Evolutionary conservation across 2,329 filamentous ascomycete genomes (phyloP).

Genomic region (Elsinoe necatrix): DNA sequence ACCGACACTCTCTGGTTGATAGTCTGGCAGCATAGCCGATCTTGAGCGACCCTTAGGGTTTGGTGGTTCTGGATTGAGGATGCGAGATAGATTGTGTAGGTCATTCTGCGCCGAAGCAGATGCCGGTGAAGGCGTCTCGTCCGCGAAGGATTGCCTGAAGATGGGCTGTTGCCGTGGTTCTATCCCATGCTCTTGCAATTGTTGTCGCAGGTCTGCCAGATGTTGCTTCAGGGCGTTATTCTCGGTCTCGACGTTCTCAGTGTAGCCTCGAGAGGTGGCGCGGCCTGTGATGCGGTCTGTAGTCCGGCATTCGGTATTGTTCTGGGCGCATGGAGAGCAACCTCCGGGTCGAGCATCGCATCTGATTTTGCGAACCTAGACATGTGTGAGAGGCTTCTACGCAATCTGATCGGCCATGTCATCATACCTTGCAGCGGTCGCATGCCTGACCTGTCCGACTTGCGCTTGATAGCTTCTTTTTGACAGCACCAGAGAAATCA

Average conservation of each 20-base stretch:
- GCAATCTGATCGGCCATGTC: neutral
- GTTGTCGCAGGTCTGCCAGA: slow-evolving; percentile 59
- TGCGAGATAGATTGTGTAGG: slow-evolving; percentile 15
- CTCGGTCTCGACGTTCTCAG: slow-evolving; percentile 67
- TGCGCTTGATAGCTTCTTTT: slow-evolving; percentile 45
- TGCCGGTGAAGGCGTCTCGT: neutral
- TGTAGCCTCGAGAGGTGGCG: slow-evolving; percentile 68
- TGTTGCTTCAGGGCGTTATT: slow-evolving; percentile 58
- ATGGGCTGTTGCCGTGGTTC: slow-evolving; percentile 45
- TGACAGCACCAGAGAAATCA: slow-evolving; percentile 37
- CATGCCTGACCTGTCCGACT: slow-evolving; percentile 73
- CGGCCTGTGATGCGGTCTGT: slow-evolving; percentile 81
- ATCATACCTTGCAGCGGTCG: slow-evolving; percentile 72
- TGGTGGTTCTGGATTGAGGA: slow-evolving; percentile 15
- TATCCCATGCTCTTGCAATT: slow-evolving; percentile 53
- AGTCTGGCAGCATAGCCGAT: slow-evolving; percentile 35
- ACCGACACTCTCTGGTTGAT: slow-evolving; percentile 40
- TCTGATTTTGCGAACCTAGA: slow-evolving; percentile 72
- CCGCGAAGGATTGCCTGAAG: neutral
- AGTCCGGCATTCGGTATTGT: slow-evolving; percentile 69
- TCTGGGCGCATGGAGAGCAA: slow-evolving; percentile 72
- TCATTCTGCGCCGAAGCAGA: slow-evolving; percentile 6
- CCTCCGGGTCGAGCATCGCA: slow-evolving; percentile 74
- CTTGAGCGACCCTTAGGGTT: slow-evolving; percentile 13
- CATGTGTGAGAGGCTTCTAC: neutral